Evolutionary conservation across 1,284 basidiomycete species (phyloP), one percentile per base, ranked within the genome.

Genomic region (Mycena citricolor): DNA sequence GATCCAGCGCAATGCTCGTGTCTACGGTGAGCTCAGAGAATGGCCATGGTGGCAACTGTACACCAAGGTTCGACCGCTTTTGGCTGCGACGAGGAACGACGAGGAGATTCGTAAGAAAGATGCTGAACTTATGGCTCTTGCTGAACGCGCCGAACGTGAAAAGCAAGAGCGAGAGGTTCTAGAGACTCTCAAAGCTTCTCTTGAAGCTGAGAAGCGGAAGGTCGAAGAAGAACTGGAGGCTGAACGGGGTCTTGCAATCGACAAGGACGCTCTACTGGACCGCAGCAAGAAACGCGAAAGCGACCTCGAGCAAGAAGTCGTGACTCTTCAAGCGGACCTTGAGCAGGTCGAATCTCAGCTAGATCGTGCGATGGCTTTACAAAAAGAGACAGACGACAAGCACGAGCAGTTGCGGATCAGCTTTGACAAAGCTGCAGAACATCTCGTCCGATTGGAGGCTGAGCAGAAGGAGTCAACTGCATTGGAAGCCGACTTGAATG

Each of bases 11-110:
- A 99, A 99, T 62, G 95, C 95, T 2, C 74, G 91, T 10, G 78
- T 97, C 11, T 99, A 99, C 60, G 84, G 86, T 19, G 82, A 91
- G 44, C 73, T 97, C 11, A 76, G 85, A 37, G 90, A 95, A 47
- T 99, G 95, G 97, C 94, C 97, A 1, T 99, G 97, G 97, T 99
- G 97, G 97, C 90, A 94, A 54, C 76, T 99, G 13, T 99, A 97
- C 64, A 94, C 90, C 13, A 97, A 94, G 77, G 81, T 99, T 19
- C 86, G 94, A 33, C 97, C 97, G 0, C 65, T 99, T 11, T 77
- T 99, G 10, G 90, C 90, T 13, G 95, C 94, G 1, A 97, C 95
- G 2, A 75, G 93, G 17, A 88, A 84, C 52, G 95, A 99, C 58
- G 93, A 97, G 30, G 95, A 97, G 64, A 76, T 98, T 8, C 79